Evolutionary conservation across 1,284 basidiomycete genomes (phyloP), one percentile per base, ranked within the genome.

Genomic region (Kalmanozyma brasiliensis): DNA sequence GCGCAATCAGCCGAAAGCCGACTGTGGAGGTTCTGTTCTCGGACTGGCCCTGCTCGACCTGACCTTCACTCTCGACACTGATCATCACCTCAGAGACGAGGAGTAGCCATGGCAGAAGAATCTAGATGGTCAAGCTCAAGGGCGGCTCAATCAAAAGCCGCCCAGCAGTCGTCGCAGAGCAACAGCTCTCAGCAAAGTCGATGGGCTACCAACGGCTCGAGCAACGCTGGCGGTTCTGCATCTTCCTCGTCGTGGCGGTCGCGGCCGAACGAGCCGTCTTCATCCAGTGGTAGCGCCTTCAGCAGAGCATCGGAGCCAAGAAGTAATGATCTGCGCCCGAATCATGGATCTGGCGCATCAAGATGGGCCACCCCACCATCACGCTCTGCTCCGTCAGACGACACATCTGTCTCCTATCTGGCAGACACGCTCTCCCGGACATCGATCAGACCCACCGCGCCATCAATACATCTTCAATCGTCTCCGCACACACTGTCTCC

Each of bases 171-270:
- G 24, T 24, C 51, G 16, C n/a, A 37, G 22, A 30, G 22, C 11
- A 43, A 26, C 5, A 52, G 56, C 3, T 36, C 63, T 13, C 48
- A 51, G 40, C 63, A 66, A 40, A 60, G 63, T 41, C 52, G 63
- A 43, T 66, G 63, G 62, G 62, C 56, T 6, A 43, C 53, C 17
- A 17, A 20, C 29, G 19, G 10, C 24, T 30, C 52, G 38, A 36
- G 13, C 33, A 22, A 29, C 9, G 37, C 52, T 14, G 33, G 44
- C 1, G 19, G 22, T 23, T 33, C 47, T 13, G 29, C 41, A 16
- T 22, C 40, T 16, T 47, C 48, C 3, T 34, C 32, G 3, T 63
- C 61, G 1, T 63, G 61, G 52, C 44, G 53, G 17, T 36, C 59
- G 34, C 42, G 34, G 23, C 8, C 17, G 17, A 33, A 45, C 33